Base-by-base conservation (phyloP, 768 basidiomycete species). In the Suillus occidentalis region DNA sequence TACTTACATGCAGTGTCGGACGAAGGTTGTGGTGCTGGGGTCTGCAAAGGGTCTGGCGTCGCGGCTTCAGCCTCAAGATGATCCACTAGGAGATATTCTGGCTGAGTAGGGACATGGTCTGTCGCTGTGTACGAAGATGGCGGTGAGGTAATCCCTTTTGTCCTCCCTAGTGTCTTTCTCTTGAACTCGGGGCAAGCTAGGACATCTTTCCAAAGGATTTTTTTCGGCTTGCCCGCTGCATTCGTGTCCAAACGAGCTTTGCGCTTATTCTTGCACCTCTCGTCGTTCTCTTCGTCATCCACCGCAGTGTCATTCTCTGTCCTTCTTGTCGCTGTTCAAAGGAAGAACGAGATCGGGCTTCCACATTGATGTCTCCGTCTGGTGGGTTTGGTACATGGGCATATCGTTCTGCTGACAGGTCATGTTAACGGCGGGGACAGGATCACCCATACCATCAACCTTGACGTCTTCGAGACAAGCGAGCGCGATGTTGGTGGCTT, bases 271-370 rank as follows among this genome's bases (percentile, higher is more conserved):
- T 28, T 28, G 28, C 28, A 28, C 28, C 28, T 28, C 28, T 28
- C 28, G 28, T 28, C 28, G 28, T 28, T 28, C 28, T 28, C 28
- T 28, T 28, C 28, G 28, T 28, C 28, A 28, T 28, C 28, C 28
- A 28, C 28, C 28, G 28, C 28, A 28, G 28, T 28, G 28, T 28
- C 28, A 28, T 28, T 28, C 28, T 28, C 18, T 4, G 42, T 42
- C 16, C 42, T 7, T 42, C 42, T 42, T 14, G 14, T 28, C 28
- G 28, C 28, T 39, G 13, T 20, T 14, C 18, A 34, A 53, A 37
- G 49, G 50, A 22, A 63, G 16, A 8, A 63, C 62, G 18, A 63
- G 6, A 16, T 63, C 62, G 34, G 62, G 50, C 31, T 55, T 63
- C n/a, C 62, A 52, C 1, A 4, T 37, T 6, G 52, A 56, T 36